phyloP scores from a whole-genome alignment of 805 yeast genomes.

The Saccharomycopsis sp. region DNA sequence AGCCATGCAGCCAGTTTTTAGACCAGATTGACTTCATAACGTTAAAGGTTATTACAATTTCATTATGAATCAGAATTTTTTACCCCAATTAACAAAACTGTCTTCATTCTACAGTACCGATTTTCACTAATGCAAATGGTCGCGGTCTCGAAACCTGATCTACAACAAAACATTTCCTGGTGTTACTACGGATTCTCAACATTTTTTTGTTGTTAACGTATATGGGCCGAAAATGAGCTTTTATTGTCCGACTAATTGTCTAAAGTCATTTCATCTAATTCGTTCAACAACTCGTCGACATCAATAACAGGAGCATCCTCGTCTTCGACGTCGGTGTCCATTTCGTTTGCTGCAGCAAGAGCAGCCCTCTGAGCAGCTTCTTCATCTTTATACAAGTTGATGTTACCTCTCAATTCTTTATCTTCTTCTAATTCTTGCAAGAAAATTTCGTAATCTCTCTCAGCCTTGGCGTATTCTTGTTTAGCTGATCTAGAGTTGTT shows the following conservation, averaged over 20 bases:
- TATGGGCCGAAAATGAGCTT: too few relatives aligned
- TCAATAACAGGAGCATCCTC: slow-evolving; percentile 86
- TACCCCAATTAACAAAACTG: too few relatives aligned
- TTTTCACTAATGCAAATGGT: too few relatives aligned
- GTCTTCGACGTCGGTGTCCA: slow-evolving; percentile 45
- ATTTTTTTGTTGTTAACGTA: too few relatives aligned
- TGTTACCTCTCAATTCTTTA: slow-evolving; percentile 82
- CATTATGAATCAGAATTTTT: too few relatives aligned
- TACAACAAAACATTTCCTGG: too few relatives aligned
- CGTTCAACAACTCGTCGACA: slow-evolving; percentile 89
- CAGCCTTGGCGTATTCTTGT: slow-evolving; percentile 88
- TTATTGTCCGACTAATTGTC: slow-evolving; percentile 38
- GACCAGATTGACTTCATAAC: too few relatives aligned
- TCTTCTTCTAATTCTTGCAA: slow-evolving; percentile 97
- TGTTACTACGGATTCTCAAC: too few relatives aligned
- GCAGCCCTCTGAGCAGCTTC: slow-evolving; percentile 24
- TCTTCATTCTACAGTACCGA: too few relatives aligned
- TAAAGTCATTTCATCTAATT: slow-evolving; percentile 86
- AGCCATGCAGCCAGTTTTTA: too few relatives aligned
- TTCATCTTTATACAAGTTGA: slow-evolving; percentile 76
- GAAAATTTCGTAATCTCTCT: slow-evolving; percentile 91
- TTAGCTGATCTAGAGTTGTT: slow-evolving; percentile 61
- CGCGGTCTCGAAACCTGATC: too few relatives aligned
- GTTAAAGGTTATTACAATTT: too few relatives aligned
- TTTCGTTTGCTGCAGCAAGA: slow-evolving; percentile 31